Evolutionary conservation across 306 rosid genomes (phyloP).

Genomic region (Vigna radiata): DNA sequence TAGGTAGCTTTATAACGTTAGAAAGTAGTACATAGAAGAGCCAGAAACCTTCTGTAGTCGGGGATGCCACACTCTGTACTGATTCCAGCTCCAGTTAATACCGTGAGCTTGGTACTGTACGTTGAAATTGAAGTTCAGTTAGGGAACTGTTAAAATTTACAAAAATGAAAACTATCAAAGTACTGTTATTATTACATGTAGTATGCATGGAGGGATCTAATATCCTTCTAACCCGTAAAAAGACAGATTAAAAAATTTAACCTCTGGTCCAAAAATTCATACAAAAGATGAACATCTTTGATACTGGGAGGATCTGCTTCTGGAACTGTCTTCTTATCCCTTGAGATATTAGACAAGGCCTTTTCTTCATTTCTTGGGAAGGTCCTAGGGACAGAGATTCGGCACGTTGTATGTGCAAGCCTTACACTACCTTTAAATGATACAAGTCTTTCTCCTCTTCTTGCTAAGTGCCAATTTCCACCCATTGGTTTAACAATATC

Average conservation of each 20-base stretch:
- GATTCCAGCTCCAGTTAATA: constrained; percentile 91
- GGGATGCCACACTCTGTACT: constrained; percentile 99
- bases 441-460: constrained; percentile 47
- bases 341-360: constrained; percentile 43
- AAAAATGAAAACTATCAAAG: constrained; percentile 2
- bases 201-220: not conserved
- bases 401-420: constrained; percentile 62
- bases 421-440: constrained; percentile 53
- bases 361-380: constrained; percentile 48
- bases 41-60: constrained; percentile 83
- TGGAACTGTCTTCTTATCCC: constrained; percentile 74
- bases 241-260: constrained; percentile 31
- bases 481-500: constrained; percentile 50
- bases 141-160: constrained; percentile 24
- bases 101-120: constrained; percentile 71
- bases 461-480: constrained; percentile 48
- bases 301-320: constrained; percentile 86
- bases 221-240: not conserved
- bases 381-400: constrained; percentile 59
- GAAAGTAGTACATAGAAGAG: constrained; percentile 30
- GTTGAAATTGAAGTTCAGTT: constrained; percentile 38
- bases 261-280: constrained; percentile 81
- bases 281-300: constrained; percentile 66
- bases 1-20: not conserved
- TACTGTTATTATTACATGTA: constrained; percentile 5